These are phyloP conservation scores for Penicillium goetzii DNA, from an alignment of 495 filamentous ascomycete genomes.

Conservation along the genomic window DNA sequence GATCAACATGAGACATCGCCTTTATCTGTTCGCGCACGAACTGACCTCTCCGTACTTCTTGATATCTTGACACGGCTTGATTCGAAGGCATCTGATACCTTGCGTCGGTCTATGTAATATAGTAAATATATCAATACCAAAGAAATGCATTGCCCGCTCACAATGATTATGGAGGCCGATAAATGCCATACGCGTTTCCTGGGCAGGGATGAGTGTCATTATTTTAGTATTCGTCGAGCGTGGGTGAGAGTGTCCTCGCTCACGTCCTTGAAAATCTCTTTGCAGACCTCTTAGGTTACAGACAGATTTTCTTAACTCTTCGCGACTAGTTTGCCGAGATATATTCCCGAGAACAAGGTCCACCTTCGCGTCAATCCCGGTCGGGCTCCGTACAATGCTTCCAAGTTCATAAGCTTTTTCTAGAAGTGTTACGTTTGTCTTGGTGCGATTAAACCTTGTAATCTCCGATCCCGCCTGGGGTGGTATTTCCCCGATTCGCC, in stretches of 20 bases:
- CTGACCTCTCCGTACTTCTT: slow-evolving; percentile 27
- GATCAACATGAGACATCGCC: slow-evolving; percentile 30
- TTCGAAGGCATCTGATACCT: slow-evolving; percentile 30
- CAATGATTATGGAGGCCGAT: not conserved
- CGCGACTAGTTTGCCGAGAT: too few species aligned
- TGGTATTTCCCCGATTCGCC: not conserved
- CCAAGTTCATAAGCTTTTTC: not conserved
- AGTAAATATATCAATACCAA: not conserved
- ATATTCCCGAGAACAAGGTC: too few species aligned
- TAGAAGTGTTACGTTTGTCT: not conserved
- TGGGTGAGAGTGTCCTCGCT: too few species aligned
- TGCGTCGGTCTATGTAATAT: slow-evolving; percentile 23
- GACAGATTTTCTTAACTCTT: too few species aligned
- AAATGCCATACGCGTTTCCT: too few species aligned
- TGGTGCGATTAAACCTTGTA: not conserved
- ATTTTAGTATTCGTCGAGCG: too few species aligned
- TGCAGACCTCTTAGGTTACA: too few species aligned
- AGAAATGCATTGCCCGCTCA: not conserved
- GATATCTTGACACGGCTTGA: slow-evolving; percentile 29
- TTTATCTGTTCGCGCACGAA: slow-evolving; percentile 24
- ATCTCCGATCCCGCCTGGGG: not conserved
- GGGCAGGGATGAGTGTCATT: too few species aligned
- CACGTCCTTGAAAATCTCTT: too few species aligned
- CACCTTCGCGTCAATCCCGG: too few species aligned
- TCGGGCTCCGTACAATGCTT: not conserved